A percentile compares a stretch with the other conserved stretches of the same genome.
Evolutionary conservation across 495 filamentous ascomycete species (phyloP).

Genomic region (Chaetomium fimeti): DNA sequence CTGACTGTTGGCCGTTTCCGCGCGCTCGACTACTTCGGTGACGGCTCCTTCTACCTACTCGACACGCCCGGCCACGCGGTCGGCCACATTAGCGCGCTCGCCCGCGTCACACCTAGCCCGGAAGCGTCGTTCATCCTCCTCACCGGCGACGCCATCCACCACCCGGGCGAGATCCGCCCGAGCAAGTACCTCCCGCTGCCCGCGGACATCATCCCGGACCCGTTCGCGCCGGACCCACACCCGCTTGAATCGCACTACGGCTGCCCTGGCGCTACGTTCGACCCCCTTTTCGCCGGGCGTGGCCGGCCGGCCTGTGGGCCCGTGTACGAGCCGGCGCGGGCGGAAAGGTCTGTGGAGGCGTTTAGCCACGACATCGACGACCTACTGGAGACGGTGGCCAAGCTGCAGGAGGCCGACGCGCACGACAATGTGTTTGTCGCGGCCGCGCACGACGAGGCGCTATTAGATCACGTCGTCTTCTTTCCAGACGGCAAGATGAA

Average conservation of each 20-base stretch:
- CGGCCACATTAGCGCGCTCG: constrained; percentile 58
- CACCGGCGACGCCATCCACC: constrained; percentile 56
- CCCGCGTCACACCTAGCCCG: constrained; percentile 45
- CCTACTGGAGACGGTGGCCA: constrained; percentile 41
- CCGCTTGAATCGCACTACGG: constrained; percentile 16
- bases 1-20: constrained; percentile 49
- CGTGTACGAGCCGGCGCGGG: constrained; percentile 38
- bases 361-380: constrained; percentile 33
- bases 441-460: constrained; percentile 53
- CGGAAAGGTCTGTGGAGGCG: not conserved
- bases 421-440: constrained; percentile 52
- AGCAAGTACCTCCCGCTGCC: constrained; percentile 52
- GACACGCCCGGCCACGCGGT: constrained; percentile 56
- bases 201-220: constrained; percentile 41
- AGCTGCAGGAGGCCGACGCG: constrained; percentile 51
- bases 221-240: constrained; percentile 28
- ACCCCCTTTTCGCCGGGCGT: constrained; percentile 33
- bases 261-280: constrained; percentile 46
- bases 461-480: constrained; percentile 50
- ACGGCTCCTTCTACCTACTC: constrained; percentile 60
- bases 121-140: constrained; percentile 54
- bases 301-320: constrained; percentile 26
- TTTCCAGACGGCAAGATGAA: constrained; percentile 51
- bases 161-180: constrained; percentile 55
- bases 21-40: constrained; percentile 61